Evolutionary conservation across 2,329 filamentous ascomycete genomes (phyloP).

Genomic region (Seiridium unicorne): DNA sequence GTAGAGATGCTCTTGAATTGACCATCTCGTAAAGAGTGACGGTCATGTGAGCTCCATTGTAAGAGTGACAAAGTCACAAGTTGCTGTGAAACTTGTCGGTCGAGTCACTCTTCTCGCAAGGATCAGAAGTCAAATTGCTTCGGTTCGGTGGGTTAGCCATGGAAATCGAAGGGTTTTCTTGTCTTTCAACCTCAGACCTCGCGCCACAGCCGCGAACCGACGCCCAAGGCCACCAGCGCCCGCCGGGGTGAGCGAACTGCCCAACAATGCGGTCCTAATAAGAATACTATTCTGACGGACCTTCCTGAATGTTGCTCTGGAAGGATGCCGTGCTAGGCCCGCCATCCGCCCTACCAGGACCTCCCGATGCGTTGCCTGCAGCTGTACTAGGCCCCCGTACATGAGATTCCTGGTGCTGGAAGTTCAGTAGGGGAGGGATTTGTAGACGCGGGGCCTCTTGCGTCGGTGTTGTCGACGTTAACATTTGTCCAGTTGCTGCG

Average conservation of each 20-base stretch:
- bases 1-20: neutral
- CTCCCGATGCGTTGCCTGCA: neutral
- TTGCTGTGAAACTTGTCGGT: too few relatives aligned
- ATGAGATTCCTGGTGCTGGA: neutral
- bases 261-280: neutral
- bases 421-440: neutral
- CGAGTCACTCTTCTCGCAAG: too few relatives aligned
- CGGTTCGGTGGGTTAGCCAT: too few relatives aligned
- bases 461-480: neutral
- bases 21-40: neutral
- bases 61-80: too few relatives aligned
- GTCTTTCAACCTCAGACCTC: too few relatives aligned
- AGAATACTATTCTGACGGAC: neutral
- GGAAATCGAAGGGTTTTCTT: too few relatives aligned
- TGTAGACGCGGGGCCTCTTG: neutral
- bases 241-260: too few relatives aligned
- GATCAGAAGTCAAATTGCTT: too few relatives aligned
- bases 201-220: too few relatives aligned
- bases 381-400: constrained; percentile 7
- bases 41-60: neutral
- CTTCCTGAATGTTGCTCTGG: neutral
- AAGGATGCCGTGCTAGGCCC: neutral
- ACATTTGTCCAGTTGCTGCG: neutral
- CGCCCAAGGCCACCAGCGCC: too few relatives aligned
- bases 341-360: neutral